Base-by-base conservation (phyloP, 2,329 filamentous ascomycete species). In the Colletotrichum sp. region DNA sequence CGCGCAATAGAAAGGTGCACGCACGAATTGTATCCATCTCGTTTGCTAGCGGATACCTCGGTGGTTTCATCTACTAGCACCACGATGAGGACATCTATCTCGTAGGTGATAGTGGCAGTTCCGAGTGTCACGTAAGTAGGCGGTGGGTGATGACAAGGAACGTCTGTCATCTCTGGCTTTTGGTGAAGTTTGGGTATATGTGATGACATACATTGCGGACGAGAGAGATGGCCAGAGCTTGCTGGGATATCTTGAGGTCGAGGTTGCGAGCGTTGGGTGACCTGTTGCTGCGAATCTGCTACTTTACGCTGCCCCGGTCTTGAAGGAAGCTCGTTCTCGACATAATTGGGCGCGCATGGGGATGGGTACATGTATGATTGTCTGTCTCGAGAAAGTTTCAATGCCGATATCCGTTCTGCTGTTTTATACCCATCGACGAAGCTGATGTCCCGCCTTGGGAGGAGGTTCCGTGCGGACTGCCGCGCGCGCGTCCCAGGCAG, bases 101-200 rank as follows among this genome's bases (percentile, higher is more conserved):
- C 36, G 16, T 0, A 18, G 36, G 16, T 18, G 36, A 38, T 18
- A 38, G 9, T 38, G 36, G 9, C 18, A n/a, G 38, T n/a, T 21
- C 6, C 18, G 9, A n/a, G 38, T 3, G 5, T 1, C 12, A 9
- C 38, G 18, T n/a, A n/a, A 48, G 5, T 12, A 48, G 18, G 9
- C 38, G 9, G 38, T n/a, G 18, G 38, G 5, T 48, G 18, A 1
- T n/a, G 38, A 48, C 3, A 4, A 48, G 5, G 12, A 48, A 48
- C 0, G 9, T 6, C 18, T 12, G 38, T n/a, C 18, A n/a, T 48
- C 38, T n/a, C 5, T 48, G 38, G 38, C 18, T 48, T 12, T 48
- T 12, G 18, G 38, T n/a, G 0, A 48, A 0, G 9, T 12, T 48
- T 12, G 0, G 18, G 18, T 48, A 2, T n/a, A 10, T 48, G 38